Percentiles rank a stretch among this genome's conserved stretches.
phyloP scores from a whole-genome alignment of 352 stramenopile species.

The Pythium rishiriense region DNA sequence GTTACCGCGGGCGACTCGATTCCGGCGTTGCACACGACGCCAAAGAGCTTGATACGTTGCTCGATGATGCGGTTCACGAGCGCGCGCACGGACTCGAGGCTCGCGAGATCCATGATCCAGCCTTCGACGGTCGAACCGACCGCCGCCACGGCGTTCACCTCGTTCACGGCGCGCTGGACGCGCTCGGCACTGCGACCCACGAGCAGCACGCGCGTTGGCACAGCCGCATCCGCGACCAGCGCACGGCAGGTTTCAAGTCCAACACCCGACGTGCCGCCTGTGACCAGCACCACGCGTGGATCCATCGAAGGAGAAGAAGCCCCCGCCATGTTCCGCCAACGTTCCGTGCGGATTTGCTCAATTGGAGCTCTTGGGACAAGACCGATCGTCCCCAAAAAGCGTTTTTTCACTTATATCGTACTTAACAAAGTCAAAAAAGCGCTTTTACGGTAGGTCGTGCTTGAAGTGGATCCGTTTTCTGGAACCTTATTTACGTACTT shows the following conservation, averaged over 20 bases:
- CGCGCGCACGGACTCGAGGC: constrained; percentile 29
- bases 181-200: constrained; percentile 28
- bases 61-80: constrained; percentile 29
- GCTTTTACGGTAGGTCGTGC: no score
- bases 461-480: constrained; percentile 11
- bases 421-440: no score
- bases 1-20: constrained; percentile 30
- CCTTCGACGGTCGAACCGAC: constrained; percentile 20
- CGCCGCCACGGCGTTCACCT: constrained; percentile 17
- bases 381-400: not conserved
- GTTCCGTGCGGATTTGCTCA: no score
- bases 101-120: constrained; percentile 27
- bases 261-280: constrained; percentile 35
- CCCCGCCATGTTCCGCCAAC: not conserved
- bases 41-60: constrained; percentile 31
- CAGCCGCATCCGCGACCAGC: constrained; percentile 16
- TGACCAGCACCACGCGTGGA: constrained; percentile 35
- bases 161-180: constrained; percentile 26
- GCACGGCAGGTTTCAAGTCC: constrained; percentile 35
- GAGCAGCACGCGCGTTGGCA: constrained; percentile 29
- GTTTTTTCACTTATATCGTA: no score
- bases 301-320: not conserved
- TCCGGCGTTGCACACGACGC: constrained; percentile 41
- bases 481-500: constrained; percentile 1
- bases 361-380: no score